A percentile compares a stretch with the other conserved stretches of the same genome.
These are phyloP conservation scores for Coemansia sp. DNA, from an alignment of 192 early-diverging fungal species.

Conservation along the genomic window DNA sequence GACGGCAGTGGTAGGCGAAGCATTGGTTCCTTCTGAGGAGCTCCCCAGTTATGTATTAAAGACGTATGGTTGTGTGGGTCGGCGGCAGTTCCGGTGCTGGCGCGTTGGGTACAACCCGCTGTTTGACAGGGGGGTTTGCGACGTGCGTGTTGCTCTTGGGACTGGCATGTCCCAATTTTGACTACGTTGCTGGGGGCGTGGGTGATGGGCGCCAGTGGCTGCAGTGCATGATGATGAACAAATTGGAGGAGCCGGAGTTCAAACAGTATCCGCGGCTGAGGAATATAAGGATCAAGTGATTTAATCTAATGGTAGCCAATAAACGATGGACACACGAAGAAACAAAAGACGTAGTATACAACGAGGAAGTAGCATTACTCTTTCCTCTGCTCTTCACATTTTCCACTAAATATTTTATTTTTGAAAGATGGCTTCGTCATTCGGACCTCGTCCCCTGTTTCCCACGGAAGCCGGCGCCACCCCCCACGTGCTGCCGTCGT, in stretches of 20 bases:
- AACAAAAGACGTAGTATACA: not conserved
- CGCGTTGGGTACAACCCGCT: too few relatives aligned
- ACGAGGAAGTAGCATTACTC: not conserved
- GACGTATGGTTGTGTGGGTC: too few relatives aligned
- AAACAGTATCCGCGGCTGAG: not conserved
- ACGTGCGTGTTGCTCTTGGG: too few relatives aligned
- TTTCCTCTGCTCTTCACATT: not conserved
- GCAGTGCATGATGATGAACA: too few relatives aligned
- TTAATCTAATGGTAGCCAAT: not conserved
- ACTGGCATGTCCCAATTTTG: not conserved
- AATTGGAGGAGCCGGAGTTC: not conserved
- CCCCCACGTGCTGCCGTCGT: slow-evolving; percentile 12
- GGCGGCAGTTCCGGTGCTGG: too few relatives aligned
- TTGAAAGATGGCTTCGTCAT: slow-evolving; percentile 8
- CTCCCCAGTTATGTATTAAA: too few relatives aligned
- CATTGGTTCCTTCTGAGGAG: too few relatives aligned
- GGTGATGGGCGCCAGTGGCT: too few relatives aligned
- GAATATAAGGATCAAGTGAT: not conserved
- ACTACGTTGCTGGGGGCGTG: too few relatives aligned
- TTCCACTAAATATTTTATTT: not conserved
- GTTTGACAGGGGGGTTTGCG: too few relatives aligned
- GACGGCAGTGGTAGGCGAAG: too few relatives aligned
- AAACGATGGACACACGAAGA: not conserved
- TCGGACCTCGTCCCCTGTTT: slow-evolving; percentile 48
- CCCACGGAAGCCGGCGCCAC: slow-evolving; percentile 23